A percentile compares a stretch with the other conserved stretches of the same genome.
Conservation (phyloP, 306 rosid genomes). For the Casuarina glauca region DNA sequence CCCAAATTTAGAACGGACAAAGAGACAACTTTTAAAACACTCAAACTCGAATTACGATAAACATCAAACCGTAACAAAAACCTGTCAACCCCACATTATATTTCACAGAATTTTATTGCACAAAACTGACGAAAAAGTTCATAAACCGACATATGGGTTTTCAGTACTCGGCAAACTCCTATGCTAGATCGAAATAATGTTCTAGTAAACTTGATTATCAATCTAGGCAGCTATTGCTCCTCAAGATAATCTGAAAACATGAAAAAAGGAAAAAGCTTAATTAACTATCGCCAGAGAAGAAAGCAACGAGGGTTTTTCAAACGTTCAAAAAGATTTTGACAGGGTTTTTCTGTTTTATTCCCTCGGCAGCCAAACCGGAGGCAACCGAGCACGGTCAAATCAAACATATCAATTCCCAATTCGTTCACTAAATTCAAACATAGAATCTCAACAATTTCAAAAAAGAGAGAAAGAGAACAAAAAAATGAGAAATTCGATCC, state of each 20-base stretch:
- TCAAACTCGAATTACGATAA: background rate
- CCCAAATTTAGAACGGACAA: background rate
- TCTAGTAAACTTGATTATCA: background rate
- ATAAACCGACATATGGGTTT: background rate
- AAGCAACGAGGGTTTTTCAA: background rate
- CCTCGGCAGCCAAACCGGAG: constrained; percentile 2
- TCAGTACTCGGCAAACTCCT: background rate
- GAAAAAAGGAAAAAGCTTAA: no score
- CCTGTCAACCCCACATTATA: background rate
- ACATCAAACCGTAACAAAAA: background rate
- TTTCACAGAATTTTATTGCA: background rate
- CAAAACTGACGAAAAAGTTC: background rate
- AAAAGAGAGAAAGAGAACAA: background rate
- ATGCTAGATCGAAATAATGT: background rate
- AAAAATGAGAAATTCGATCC: constrained; percentile 13
- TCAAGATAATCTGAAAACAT: background rate
- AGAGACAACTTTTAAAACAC: background rate
- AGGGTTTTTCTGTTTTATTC: background rate
- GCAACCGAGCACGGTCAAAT: constrained; percentile 20
- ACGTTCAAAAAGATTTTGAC: background rate
- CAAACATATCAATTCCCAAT: constrained; percentile 8
- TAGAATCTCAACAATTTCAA: background rate
- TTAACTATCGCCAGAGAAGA: background rate
- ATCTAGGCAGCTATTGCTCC: background rate
- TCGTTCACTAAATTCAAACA: background rate